Base-by-base conservation (phyloP, 495 filamentous ascomycete species). In the Trichocladium antarcticum region DNA sequence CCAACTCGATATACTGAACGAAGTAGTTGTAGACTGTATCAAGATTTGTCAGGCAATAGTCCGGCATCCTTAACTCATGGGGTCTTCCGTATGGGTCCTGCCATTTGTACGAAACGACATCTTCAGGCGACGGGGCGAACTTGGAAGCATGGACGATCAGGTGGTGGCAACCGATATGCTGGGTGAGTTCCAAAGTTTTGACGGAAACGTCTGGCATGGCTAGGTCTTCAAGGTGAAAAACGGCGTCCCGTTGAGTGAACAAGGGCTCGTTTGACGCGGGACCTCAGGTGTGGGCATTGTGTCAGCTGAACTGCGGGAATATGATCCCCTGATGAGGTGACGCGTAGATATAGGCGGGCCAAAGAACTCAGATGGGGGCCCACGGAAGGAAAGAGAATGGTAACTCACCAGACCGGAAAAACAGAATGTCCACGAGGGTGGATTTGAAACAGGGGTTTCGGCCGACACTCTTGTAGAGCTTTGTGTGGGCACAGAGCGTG, bases 211-310 rank as follows among this genome's bases (percentile, higher is more conserved):
- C 40, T 1, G 49, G 52, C 37, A 53, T 52, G 7, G 59, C 58
- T 9, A 60, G 44, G 11, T 64, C 57, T 4, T 8, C 31, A 6
- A 62, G 53, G 2, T 53, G n/a, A 17, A 44, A 49, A 6, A 49
- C 34, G 7, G 38, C 36, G 28, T 28, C 15, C 1, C 61, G 54
- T 5, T 27, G 22, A 21, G 53, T 62, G 41, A 56, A 62, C 5
- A 64, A 37, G 11, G 61, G 61, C 28, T 62, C 61, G 45, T 62
- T 64, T 17, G 42, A 16, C 1, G 61, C 59, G 2, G 61, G 61
- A 5, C 61, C 61, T 63, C 31, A 8, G 3, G n/a, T n/a, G 9
- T 27, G 24, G 3, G 8, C 8, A 32, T 6, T 32, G 7, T n/a
- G 31, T 32, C 31, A 32, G 31, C 10, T 11, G 10, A 4, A 10